phyloP scores from a whole-genome alignment of 2,329 filamentous ascomycete genomes.

The Phialophora macrospora region DNA sequence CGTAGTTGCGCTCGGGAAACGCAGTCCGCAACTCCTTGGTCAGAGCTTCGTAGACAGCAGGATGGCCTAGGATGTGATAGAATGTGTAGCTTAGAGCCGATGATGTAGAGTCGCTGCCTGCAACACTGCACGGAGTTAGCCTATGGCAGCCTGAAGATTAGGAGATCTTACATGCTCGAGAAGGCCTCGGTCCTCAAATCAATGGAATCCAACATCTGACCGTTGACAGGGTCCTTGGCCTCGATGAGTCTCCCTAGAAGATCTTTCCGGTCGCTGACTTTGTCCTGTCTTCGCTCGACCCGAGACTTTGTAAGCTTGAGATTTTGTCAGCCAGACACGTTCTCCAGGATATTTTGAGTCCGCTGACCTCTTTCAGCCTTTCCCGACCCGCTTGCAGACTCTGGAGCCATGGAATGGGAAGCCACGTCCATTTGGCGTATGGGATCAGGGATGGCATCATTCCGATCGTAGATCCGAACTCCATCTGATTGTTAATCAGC shows the following conservation, averaged over 20 bases:
- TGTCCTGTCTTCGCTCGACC: conserved; percentile 13
- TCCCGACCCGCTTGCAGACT: not conserved
- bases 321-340: not conserved
- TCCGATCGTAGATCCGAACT: conserved; percentile 14
- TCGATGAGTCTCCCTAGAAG: conserved; percentile 14
- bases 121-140: not conserved
- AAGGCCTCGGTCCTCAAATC: not conserved
- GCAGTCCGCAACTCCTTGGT: conserved; percentile 7
- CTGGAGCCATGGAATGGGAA: conserved; percentile 11
- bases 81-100: conserved; percentile 10
- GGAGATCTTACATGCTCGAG: not conserved
- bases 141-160: not conserved
- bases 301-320: conserved; percentile 13
- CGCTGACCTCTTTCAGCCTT: not conserved
- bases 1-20: not conserved
- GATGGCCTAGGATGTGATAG: conserved; percentile 12
- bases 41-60: conserved; percentile 8
- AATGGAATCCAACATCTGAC: not conserved
- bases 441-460: conserved; percentile 16
- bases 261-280: conserved; percentile 17
- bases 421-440: conserved; percentile 12
- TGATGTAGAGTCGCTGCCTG: not conserved
- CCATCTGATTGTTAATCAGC: conserved; percentile 16
- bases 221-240: conserved; percentile 7
- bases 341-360: not conserved